Conservation (phyloP, 2,329 filamentous ascomycete genomes). For the Aureobasidium uvarum region DNA sequence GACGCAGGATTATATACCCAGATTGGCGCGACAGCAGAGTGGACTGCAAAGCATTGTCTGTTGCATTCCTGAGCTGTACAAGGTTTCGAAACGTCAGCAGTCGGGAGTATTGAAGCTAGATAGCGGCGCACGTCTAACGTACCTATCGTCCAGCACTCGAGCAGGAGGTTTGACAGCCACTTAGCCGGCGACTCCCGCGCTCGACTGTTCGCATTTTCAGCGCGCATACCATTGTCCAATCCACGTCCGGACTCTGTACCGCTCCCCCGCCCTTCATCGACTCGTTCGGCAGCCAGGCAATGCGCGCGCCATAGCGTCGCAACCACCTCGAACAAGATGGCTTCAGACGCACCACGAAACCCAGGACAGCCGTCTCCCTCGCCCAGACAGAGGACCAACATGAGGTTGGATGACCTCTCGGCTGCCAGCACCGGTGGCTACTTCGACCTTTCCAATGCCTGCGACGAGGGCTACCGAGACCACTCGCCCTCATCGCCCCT, state of each 20-base stretch:
- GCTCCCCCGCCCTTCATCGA: not conserved
- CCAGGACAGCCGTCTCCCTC: slow-evolving; percentile 8
- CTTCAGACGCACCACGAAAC: not conserved
- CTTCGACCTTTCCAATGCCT: slow-evolving; percentile 27
- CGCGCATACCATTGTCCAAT: not conserved
- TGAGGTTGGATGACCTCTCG: not conserved
- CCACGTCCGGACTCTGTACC: not conserved
- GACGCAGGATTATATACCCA: not conserved
- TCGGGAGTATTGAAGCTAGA: not conserved
- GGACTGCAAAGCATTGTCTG: not conserved
- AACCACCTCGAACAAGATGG: not conserved
- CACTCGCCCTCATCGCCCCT: slow-evolving; percentile 31
- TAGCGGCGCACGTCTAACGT: not conserved
- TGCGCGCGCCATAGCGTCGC: slow-evolving; percentile 24
- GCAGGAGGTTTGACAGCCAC: slow-evolving; percentile 7
- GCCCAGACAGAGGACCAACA: slow-evolving; percentile 17
- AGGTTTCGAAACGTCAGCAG: not conserved
- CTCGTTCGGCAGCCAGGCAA: slow-evolving; percentile 6
- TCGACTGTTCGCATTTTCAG: not conserved
- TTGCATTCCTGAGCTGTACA: not conserved
- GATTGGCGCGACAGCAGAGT: not conserved
- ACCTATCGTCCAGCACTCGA: not conserved
- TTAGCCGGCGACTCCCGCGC: slow-evolving; percentile 11
- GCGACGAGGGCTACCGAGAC: slow-evolving; percentile 26
- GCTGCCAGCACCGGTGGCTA: slow-evolving; percentile 21